These are phyloP conservation scores for Neofusicoccum sp. DNA, from an alignment of 2,329 filamentous ascomycete genomes.

Conservation along the genomic window DNA sequence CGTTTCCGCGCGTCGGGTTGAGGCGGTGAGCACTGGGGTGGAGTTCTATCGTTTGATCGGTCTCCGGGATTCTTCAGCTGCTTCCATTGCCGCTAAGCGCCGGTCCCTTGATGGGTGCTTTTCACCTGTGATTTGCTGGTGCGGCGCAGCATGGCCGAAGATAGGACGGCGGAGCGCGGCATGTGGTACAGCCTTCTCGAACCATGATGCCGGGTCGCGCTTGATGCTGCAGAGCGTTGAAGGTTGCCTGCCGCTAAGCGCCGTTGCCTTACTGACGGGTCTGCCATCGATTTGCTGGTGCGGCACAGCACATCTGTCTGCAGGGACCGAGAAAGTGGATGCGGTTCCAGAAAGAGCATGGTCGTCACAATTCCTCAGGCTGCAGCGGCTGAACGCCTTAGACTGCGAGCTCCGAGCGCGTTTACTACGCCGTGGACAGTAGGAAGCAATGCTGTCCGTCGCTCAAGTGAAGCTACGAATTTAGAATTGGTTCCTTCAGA, in stretches of 20 bases:
- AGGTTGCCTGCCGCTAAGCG: constrained; percentile 1
- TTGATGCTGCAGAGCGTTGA: neutral
- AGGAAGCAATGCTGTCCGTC: too few species aligned
- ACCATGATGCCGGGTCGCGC: neutral
- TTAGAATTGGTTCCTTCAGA: too few species aligned
- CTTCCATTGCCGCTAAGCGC: neutral
- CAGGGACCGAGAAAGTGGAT: neutral
- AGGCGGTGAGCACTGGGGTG: too few species aligned
- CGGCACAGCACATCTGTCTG: neutral
- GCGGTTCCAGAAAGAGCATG: neutral
- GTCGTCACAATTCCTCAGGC: neutral
- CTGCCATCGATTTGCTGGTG: neutral
- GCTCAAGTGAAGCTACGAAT: too few species aligned
- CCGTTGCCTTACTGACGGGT: neutral
- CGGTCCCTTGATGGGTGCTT: neutral
- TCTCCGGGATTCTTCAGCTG: neutral
- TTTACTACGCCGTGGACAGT: too few species aligned
- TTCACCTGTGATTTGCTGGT: neutral
- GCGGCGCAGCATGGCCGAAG: constrained; percentile 6
- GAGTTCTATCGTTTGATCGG: neutral
- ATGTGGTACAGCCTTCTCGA: neutral
- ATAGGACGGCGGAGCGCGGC: neutral
- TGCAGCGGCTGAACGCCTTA: neutral
- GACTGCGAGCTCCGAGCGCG: too few species aligned
- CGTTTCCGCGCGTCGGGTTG: neutral